These are phyloP conservation scores for Erodium moschatum DNA, from an alignment of 441 rosid species.

Conservation along the genomic window DNA sequence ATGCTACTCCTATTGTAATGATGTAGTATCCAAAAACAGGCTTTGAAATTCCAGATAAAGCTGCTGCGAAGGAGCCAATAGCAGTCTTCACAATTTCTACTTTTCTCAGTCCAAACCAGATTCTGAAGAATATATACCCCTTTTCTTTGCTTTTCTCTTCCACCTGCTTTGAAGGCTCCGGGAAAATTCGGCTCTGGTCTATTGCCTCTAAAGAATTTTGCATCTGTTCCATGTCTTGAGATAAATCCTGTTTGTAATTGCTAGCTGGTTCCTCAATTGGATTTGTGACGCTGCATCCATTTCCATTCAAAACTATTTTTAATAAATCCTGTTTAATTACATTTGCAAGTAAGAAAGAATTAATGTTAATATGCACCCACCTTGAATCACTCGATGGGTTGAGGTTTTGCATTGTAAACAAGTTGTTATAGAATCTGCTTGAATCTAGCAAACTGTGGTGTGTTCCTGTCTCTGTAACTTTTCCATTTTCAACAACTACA, in stretches of 20 bases:
- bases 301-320: not conserved
- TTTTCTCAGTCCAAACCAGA: conserved; percentile 46
- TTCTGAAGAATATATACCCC: conserved; percentile 38
- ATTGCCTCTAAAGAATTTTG: conserved; percentile 8
- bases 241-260: conserved; percentile 16
- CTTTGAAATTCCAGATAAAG: conserved; percentile 60
- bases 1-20: conserved; percentile 52
- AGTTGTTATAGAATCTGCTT: conserved; percentile 34
- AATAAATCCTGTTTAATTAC: not conserved
- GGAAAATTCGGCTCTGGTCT: conserved; percentile 10
- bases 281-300: not conserved
- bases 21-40: conserved; percentile 59
- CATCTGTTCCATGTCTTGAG: conserved; percentile 18
- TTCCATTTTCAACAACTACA: conserved; percentile 47
- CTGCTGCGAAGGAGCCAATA: conserved; percentile 53
- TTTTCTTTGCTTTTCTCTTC: conserved; percentile 18
- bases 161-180: conserved; percentile 22
- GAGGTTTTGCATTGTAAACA: conserved; percentile 46
- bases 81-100: conserved; percentile 35
- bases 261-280: conserved; percentile 21
- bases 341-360: not conserved
- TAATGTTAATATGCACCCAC: conserved; percentile 22
- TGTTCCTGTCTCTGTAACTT: conserved; percentile 47
- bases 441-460: conserved; percentile 43
- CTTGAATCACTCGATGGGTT: conserved; percentile 27